Conservation (phyloP, 139 green algal genomes). For the Volvox reticuliferus region DNA sequence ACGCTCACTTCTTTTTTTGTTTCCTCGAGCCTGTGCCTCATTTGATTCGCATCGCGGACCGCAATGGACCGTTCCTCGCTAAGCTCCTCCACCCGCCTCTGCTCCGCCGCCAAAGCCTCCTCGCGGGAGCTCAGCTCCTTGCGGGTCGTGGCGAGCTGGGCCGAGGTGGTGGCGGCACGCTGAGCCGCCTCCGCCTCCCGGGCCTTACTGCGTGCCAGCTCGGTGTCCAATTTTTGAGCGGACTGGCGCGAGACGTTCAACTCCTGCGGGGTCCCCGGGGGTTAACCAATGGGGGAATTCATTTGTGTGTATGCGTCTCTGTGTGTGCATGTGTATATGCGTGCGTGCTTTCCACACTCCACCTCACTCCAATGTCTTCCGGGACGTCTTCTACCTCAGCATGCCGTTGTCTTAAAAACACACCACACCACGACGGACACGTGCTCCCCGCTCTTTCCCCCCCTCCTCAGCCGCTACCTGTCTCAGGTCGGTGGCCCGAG, state of each 20-base stretch:
- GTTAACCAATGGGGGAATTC: no score
- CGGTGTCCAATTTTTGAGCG: not conserved
- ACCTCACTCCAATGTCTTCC: no score
- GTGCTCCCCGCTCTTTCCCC: not conserved
- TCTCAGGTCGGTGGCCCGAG: conserved; percentile 1
- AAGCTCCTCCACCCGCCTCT: not conserved
- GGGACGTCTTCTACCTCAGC: no score
- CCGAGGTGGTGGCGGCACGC: not conserved
- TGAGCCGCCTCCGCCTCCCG: not conserved
- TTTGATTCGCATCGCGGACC: conserved; percentile 12
- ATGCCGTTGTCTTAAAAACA: no score
- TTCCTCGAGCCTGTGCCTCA: conserved; percentile 7
- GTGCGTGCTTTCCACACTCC: not conserved
- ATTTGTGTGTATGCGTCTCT: no score
- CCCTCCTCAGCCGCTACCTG: conserved; percentile 3
- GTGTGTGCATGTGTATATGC: not conserved
- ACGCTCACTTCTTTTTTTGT: not conserved
- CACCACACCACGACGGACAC: no score
- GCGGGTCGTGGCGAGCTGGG: conserved; percentile 4
- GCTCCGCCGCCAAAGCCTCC: conserved; percentile 13
- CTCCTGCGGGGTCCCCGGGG: no score
- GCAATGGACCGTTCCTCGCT: conserved; percentile 1
- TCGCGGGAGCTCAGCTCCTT: not conserved
- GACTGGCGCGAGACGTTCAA: conserved; percentile 11
- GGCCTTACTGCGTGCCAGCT: not conserved